phyloP scores from a whole-genome alignment of 2,329 filamentous ascomycete genomes.

The Rosellinia necatrix region DNA sequence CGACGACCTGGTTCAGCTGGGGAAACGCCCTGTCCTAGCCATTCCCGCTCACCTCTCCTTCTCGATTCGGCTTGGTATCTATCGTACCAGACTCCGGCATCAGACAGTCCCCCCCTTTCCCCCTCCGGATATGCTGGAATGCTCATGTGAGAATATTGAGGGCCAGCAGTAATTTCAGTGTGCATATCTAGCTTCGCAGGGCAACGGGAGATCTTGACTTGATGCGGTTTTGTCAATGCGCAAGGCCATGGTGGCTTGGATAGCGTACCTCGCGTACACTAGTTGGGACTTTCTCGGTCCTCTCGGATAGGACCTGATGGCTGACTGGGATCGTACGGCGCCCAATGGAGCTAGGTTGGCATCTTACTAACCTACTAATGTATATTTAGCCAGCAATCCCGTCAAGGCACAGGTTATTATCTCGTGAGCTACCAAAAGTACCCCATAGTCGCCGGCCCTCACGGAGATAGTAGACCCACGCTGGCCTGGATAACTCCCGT shows the following conservation, averaged over 20 bases:
- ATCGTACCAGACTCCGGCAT: background rate
- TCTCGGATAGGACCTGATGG: background rate
- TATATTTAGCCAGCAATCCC: background rate
- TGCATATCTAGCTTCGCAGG: constrained; percentile 10
- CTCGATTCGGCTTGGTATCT: constrained; percentile 16
- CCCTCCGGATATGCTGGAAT: constrained; percentile 1
- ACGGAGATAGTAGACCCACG: background rate
- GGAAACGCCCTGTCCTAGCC: constrained; percentile 14
- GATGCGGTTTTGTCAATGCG: background rate
- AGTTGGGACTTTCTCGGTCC: too few relatives aligned
- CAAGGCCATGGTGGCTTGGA: too few relatives aligned
- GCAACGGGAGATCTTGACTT: background rate
- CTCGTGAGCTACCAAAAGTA: background rate
- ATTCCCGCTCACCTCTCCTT: constrained; percentile 15
- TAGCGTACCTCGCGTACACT: too few relatives aligned
- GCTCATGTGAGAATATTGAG: constrained; percentile 4
- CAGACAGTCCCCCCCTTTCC: too few relatives aligned
- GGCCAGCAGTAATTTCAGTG: constrained; percentile 13
- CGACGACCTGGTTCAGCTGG: constrained; percentile 28
- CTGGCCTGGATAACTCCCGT: background rate
- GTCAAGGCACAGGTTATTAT: background rate
- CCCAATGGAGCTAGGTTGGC: constrained; percentile 2
- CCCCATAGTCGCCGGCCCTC: background rate
- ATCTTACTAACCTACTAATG: background rate
- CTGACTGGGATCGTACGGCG: constrained; percentile 5